Evolutionary conservation across 1,139 yeast species (phyloP).

Genomic region (Yamadazyma dushanensis): DNA sequence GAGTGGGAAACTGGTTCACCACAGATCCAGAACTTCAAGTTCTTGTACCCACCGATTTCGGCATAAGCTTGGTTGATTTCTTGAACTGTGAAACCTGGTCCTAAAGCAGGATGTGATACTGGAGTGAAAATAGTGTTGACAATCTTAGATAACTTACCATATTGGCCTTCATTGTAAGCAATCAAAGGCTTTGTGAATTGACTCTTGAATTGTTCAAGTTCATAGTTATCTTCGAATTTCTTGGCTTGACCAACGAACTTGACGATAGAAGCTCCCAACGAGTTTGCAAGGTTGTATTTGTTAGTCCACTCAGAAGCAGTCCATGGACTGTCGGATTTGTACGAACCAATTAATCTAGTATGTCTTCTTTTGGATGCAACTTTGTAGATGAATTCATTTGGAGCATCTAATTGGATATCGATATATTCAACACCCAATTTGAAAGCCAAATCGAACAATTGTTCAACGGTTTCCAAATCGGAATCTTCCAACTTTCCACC

Average conservation of each 20-base stretch:
- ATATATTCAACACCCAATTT: constrained; percentile 63
- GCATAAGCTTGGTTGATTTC: constrained; percentile 61
- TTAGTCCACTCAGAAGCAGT: constrained; percentile 69
- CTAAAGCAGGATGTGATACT: constrained; percentile 65
- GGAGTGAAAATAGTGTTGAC: constrained; percentile 79
- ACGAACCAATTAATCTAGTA: constrained; percentile 77
- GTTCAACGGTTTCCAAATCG: constrained; percentile 46
- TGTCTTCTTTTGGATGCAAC: constrained; percentile 45
- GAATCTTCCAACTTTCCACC: constrained; percentile 64
- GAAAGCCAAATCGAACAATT: constrained; percentile 61
- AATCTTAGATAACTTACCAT: constrained; percentile 79
- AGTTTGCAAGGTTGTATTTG: constrained; percentile 65
- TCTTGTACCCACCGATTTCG: constrained; percentile 60
- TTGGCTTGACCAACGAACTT: constrained; percentile 83
- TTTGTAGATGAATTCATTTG: constrained; percentile 29
- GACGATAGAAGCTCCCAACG: constrained; percentile 69
- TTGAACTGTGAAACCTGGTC: constrained; percentile 55
- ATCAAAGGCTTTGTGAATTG: constrained; percentile 65
- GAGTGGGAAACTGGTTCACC: constrained; percentile 88
- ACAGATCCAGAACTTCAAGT: constrained; percentile 68
- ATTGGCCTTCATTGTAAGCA: constrained; percentile 78
- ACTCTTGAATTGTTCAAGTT: constrained; percentile 66
- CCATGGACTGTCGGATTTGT: constrained; percentile 65
- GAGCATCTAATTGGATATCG: constrained; percentile 52
- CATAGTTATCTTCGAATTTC: constrained; percentile 64